Conservation (phyloP, 495 filamentous ascomycete species). For the Tuber umbilicatum region DNA sequence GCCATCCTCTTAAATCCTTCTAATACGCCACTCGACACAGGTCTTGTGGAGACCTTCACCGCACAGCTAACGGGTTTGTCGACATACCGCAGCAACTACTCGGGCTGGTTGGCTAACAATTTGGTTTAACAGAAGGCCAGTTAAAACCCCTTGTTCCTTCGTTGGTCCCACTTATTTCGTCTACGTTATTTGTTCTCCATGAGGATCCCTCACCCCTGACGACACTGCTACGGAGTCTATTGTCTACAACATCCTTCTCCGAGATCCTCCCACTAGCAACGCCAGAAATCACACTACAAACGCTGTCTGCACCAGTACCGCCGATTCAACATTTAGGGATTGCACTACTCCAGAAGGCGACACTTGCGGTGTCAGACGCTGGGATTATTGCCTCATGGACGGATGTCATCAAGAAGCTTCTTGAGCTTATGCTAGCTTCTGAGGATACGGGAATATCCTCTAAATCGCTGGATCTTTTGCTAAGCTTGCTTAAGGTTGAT, state of each 20-base stretch:
- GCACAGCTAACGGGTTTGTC: slow-evolving; percentile 27
- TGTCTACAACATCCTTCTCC: slow-evolving; percentile 21
- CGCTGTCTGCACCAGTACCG: slow-evolving; percentile 17
- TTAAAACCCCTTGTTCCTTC: slow-evolving; percentile 21
- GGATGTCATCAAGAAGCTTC: slow-evolving; percentile 30
- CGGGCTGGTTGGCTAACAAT: slow-evolving; percentile 6
- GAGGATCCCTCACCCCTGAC: slow-evolving; percentile 32
- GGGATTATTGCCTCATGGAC: slow-evolving; percentile 29
- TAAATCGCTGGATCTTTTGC: slow-evolving; percentile 23
- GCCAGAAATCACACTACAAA: slow-evolving; percentile 18
- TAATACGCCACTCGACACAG: slow-evolving; percentile 22
- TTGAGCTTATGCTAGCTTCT: slow-evolving; percentile 20
- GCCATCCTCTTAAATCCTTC: slow-evolving; percentile 18
- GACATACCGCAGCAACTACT: background rate
- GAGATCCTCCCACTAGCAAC: slow-evolving; percentile 25
- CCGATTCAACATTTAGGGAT: slow-evolving; percentile 23
- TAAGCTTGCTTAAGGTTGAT: slow-evolving; percentile 21
- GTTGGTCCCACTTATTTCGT: slow-evolving; percentile 22
- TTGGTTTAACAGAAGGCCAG: slow-evolving; percentile 15
- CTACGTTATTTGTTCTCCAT: slow-evolving; percentile 13
- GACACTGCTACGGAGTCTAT: slow-evolving; percentile 26
- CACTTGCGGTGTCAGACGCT: slow-evolving; percentile 17
- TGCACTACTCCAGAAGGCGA: slow-evolving; percentile 22
- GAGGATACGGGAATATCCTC: slow-evolving; percentile 21
- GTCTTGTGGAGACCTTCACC: slow-evolving; percentile 33